Evolutionary conservation across 768 basidiomycete genomes (phyloP).

Genomic region (Cyclocybe aegerita): DNA sequence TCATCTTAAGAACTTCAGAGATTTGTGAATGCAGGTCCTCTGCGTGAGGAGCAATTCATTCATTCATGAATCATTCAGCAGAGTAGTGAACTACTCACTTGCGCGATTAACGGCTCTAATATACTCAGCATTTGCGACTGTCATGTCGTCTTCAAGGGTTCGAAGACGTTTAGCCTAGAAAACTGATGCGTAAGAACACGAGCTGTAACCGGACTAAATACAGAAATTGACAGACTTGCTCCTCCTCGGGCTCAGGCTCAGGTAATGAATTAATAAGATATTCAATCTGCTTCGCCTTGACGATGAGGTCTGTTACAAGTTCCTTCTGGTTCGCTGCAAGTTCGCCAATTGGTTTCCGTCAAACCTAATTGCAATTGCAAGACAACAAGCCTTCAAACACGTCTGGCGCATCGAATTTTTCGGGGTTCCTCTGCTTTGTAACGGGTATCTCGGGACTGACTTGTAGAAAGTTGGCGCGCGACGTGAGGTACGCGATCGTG

Average conservation of each 20-base stretch:
- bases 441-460: conserved; percentile 80
- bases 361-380: background rate
- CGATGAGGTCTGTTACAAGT: conserved; percentile 77
- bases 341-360: background rate
- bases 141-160: conserved; percentile 69
- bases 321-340: conserved; percentile 76
- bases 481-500: conserved; percentile 76
- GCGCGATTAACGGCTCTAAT: conserved; percentile 68
- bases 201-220: background rate
- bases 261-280: conserved; percentile 80
- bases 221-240: conserved; percentile 47
- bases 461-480: conserved; percentile 74
- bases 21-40: conserved; percentile 63
- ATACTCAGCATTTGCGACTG: conserved; percentile 74
- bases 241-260: conserved; percentile 74
- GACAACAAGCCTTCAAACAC: conserved; percentile 65
- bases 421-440: conserved; percentile 73
- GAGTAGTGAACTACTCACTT: conserved; percentile 47
- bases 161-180: conserved; percentile 65
- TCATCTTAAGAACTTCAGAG: conserved; percentile 52
- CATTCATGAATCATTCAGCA: background rate
- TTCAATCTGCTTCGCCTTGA: conserved; percentile 89
- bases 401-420: conserved; percentile 70
- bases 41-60: conserved; percentile 19
- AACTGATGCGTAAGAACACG: background rate